Conservation (phyloP, 768 basidiomycete species). For the Dictyophora rubrovolvata region DNA sequence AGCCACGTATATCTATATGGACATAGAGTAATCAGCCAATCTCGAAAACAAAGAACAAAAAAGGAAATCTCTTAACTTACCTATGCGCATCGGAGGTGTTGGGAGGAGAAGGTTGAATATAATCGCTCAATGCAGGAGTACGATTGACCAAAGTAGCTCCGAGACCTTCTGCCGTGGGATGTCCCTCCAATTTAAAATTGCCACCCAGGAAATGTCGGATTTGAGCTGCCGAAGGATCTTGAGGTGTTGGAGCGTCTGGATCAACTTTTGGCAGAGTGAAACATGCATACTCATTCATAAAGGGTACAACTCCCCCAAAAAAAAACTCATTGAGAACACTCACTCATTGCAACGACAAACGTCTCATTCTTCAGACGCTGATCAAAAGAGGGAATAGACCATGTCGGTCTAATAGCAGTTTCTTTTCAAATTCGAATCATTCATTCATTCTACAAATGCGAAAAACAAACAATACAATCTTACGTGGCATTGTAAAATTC, state of each 20-base stretch:
- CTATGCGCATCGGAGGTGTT: constrained; percentile 33
- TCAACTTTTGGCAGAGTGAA: constrained; percentile 19
- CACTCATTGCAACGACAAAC: constrained; percentile 32
- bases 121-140: constrained; percentile 34
- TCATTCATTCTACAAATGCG: neutral
- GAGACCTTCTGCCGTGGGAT: neutral
- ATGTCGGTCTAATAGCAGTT: constrained; percentile 1
- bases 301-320: too few species aligned
- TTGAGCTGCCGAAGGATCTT: constrained; percentile 30
- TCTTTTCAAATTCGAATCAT: neutral
- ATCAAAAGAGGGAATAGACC: constrained; percentile 1
- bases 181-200: constrained; percentile 23
- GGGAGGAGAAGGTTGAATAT: constrained; percentile 32
- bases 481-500: constrained; percentile 8
- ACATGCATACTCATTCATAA: neutral
- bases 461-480: too few species aligned
- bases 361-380: constrained; percentile 21
- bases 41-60: neutral
- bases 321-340: too few species aligned
- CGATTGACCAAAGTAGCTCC: constrained; percentile 23
- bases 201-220: constrained; percentile 41
- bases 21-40: too few species aligned
- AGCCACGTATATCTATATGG: constrained; percentile 40
- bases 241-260: constrained; percentile 44
- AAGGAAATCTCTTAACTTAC: constrained; percentile 17